Conservation (phyloP, 352 stramenopile genomes). For the Pythium periplocum region DNA sequence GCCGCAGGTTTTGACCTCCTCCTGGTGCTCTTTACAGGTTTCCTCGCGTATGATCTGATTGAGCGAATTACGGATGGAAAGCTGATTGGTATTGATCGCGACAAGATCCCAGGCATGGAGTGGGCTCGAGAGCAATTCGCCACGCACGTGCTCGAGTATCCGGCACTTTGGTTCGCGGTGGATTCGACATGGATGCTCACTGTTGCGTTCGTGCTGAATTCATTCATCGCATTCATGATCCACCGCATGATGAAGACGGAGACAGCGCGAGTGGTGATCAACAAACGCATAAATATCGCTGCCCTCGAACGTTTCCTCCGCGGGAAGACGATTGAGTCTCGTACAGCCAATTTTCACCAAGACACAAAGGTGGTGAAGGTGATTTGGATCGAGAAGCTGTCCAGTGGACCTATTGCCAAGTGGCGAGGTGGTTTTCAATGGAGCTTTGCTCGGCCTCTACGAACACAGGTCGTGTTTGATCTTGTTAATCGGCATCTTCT, state of each 20-base stretch:
- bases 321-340: conserved; percentile 65
- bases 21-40: conserved; percentile 88
- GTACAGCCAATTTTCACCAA: conserved; percentile 63
- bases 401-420: conserved; percentile 10
- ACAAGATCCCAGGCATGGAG: conserved; percentile 29
- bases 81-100: conserved; percentile 67
- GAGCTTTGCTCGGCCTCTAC: conserved; percentile 34
- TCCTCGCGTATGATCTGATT: conserved; percentile 92
- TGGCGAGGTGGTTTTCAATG: conserved; percentile 27
- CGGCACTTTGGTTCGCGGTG: conserved; percentile 47
- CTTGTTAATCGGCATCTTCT: conserved; percentile 45
- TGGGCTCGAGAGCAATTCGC: conserved; percentile 52
- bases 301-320: conserved; percentile 52
- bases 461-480: conserved; percentile 62
- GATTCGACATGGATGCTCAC: conserved; percentile 41
- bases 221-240: conserved; percentile 32
- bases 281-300: conserved; percentile 41
- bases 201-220: conserved; percentile 29
- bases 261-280: conserved; percentile 32
- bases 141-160: conserved; percentile 28
- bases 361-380: conserved; percentile 85
- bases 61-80: conserved; percentile 93
- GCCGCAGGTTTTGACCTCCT: conserved; percentile 83
- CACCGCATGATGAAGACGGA: conserved; percentile 31
- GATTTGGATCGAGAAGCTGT: conserved; percentile 81